Evolutionary conservation across 2,329 filamentous ascomycete genomes (phyloP), one percentile per base, ranked within the genome.

Genomic region (Verticillium isaacii): DNA sequence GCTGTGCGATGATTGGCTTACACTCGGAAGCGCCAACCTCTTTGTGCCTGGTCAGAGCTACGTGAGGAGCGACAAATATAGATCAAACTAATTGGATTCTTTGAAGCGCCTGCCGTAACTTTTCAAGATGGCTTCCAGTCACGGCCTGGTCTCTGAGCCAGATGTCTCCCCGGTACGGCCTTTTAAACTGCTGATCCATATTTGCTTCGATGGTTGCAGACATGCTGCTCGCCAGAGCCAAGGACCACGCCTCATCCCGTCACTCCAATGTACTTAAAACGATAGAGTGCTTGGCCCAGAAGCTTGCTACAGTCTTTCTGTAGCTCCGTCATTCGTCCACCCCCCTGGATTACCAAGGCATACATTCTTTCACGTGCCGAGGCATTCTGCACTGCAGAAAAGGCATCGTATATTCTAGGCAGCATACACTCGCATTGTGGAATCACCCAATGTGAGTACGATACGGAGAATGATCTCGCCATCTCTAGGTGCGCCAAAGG

Each of bases 381-480:
- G 19, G 19, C 14, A 3, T 5, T 39, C 32, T 56, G 11, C 25
- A 34, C 52, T 4, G 19, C 34, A 25, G 55, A 19, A 19, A 15
- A 60, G 39, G 32, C 19, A 6, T 56, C 12, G 5, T 60, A 60
- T 8, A 60, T 14, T 39, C 36, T 37, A 5, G 32, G 45, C 29
- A 60, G 34, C 34, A 60, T 56, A n/a, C 1, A 9, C 29, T 60
- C 23, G 2, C 52, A 60, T 23, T 60, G 32, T 39, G 32, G 34
- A 15, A 60, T 32, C 17, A 60, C 59, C 59, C 52, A 60, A 19
- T 60, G 23, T 11, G 59, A 60, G 17, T 56, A 17, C 15, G 59
- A 60, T 29, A 52, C 56, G 36, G 56, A 56, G 52, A 34, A 60
- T 0, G 32, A 60, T 39, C 45, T 55, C 11, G 59, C 59, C 23